phyloP scores from a whole-genome alignment of 148 eudicot species.

The Silene latifolia region DNA sequence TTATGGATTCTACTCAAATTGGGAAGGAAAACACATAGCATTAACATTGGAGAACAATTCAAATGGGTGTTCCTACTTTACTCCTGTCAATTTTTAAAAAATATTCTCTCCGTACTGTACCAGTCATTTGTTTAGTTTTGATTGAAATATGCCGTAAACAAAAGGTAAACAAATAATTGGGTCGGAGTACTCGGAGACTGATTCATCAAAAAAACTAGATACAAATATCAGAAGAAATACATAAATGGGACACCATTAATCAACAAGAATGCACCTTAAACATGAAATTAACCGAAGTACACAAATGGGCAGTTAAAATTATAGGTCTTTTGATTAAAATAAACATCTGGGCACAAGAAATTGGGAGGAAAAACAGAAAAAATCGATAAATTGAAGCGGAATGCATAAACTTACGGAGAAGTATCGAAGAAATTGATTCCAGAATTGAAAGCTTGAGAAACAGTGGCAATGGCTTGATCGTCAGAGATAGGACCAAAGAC shows the following conservation, averaged over 20 bases:
- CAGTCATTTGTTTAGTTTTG: too few relatives aligned
- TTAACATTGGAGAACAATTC: too few relatives aligned
- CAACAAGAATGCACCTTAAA: not conserved
- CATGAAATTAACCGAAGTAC: too few relatives aligned
- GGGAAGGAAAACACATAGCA: too few relatives aligned
- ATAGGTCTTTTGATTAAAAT: not conserved
- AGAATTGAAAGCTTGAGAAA: constrained; percentile 52
- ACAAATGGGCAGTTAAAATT: not conserved
- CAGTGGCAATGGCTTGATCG: constrained; percentile 63
- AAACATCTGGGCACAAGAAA: not conserved
- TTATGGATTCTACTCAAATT: too few relatives aligned
- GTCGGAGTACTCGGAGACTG: too few relatives aligned
- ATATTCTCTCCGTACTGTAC: too few relatives aligned
- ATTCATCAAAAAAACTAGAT: not conserved
- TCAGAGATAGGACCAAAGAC: constrained; percentile 81
- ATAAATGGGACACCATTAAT: not conserved
- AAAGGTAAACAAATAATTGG: too few relatives aligned
- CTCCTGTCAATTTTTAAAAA: too few relatives aligned
- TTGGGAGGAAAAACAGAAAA: not conserved
- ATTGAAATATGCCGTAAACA: too few relatives aligned
- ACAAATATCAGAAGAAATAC: not conserved
- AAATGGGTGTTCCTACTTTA: too few relatives aligned
- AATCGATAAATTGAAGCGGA: not conserved
- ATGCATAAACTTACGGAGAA: constrained; percentile 55
- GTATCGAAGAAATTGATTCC: constrained; percentile 98